These are phyloP conservation scores for Cichorium intybus DNA, from an alignment of 140 eudicot genomes.

Conservation along the genomic window DNA sequence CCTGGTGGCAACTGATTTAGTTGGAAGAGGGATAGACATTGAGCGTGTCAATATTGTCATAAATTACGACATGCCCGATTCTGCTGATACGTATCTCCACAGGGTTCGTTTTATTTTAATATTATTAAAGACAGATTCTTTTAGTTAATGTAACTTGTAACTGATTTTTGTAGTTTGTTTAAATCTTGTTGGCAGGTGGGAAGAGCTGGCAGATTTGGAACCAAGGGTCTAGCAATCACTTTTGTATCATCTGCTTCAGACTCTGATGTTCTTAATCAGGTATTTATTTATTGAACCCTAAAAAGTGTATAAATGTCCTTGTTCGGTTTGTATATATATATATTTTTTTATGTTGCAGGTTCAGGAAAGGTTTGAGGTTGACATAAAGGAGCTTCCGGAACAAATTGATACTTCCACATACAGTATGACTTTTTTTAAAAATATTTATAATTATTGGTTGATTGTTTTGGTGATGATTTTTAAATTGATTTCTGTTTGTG, in stretches of 20 bases:
- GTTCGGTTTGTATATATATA: neutral
- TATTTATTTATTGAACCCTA: neutral
- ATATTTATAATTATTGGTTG: neutral
- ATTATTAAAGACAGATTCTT: neutral
- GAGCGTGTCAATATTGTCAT: constrained; percentile 94
- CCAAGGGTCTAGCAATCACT: constrained; percentile 95
- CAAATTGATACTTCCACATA: constrained; percentile 87
- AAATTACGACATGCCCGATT: constrained; percentile 96
- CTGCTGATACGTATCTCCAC: constrained; percentile 90
- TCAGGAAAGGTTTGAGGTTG: constrained; percentile 94
- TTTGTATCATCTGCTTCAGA: constrained; percentile 85
- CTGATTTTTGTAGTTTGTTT: neutral
- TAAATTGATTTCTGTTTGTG: neutral
- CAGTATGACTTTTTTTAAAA: constrained; percentile 42
- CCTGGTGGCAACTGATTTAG: constrained; percentile 92
- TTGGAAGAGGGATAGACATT: constrained; percentile 89
- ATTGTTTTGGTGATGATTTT: neutral
- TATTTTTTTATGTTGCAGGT: constrained; percentile 42
- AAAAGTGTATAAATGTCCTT: neutral
- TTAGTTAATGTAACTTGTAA: neutral
- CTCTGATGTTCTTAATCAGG: constrained; percentile 93
- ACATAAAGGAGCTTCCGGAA: constrained; percentile 92
- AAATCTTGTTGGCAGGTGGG: constrained; percentile 67
- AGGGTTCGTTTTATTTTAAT: constrained; percentile 43
- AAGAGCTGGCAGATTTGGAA: constrained; percentile 93